Evolutionary conservation across 805 yeast genomes (phyloP).

Genomic region (Komagataella mondaviorum): DNA sequence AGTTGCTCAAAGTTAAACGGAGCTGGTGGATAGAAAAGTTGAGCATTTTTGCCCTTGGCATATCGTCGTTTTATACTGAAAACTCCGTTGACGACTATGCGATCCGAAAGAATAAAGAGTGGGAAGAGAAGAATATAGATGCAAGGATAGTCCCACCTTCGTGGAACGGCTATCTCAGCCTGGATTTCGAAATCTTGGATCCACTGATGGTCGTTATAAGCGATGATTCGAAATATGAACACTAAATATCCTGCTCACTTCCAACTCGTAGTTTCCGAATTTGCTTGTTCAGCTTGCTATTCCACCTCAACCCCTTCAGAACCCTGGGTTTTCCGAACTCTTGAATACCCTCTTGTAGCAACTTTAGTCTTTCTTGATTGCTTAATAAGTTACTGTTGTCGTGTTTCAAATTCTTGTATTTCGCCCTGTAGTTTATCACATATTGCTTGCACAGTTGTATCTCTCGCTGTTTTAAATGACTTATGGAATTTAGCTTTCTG

Average conservation of each 20-base stretch:
- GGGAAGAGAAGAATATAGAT: constrained; percentile 25
- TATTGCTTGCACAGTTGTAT: constrained; percentile 65
- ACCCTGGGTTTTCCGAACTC: constrained; percentile 13
- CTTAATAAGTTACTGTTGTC: background rate
- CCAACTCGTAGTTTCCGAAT: background rate
- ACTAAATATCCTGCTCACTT: background rate
- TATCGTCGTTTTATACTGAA: background rate
- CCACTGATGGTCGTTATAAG: constrained; percentile 11
- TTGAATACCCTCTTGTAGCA: constrained; percentile 11
- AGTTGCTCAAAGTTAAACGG: constrained; percentile 14
- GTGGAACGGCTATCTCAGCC: constrained; percentile 38
- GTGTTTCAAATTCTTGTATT: constrained; percentile 16
- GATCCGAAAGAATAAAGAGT: constrained; percentile 8
- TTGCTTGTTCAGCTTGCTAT: constrained; percentile 10
- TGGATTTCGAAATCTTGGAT: constrained; percentile 40
- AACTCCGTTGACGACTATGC: background rate
- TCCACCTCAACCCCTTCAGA: constrained; percentile 19
- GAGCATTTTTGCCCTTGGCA: constrained; percentile 21
- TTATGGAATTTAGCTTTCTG: constrained; percentile 58
- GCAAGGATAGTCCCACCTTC: constrained; percentile 33
- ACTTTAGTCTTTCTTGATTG: constrained; percentile 13
- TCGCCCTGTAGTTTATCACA: constrained; percentile 50
- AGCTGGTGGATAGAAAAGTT: constrained; percentile 21
- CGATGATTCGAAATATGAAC: background rate
- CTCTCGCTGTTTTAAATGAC: constrained; percentile 72